Evolutionary conservation across 768 basidiomycete species (phyloP), one percentile per base, ranked within the genome.

Genomic region (Melanogaster broomeanus): DNA sequence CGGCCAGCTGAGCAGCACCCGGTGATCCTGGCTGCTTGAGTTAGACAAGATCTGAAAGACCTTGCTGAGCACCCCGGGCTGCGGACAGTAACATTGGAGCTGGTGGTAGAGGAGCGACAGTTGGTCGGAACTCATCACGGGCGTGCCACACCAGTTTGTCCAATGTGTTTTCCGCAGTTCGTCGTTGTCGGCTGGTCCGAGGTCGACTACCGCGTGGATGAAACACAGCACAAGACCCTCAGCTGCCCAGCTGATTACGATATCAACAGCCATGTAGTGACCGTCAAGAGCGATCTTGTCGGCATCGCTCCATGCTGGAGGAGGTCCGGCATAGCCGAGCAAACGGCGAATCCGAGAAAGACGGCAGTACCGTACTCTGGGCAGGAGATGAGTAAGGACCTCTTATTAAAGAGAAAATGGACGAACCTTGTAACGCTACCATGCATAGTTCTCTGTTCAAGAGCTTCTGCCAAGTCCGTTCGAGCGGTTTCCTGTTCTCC

Each of bases 91-190:
- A 52, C 72, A 72, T 56, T 79, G 71, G 52, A 91, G 82, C 48
- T 81, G 75, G 57, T 75, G 73, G 61, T 77, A 83, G 53, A 90
- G 77, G 38, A 81, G 72, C 21, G 82, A 68, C 47, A 85, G 72
- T 59, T 90, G 82, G 19, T 83, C 75, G 51, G 61, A 46, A 62
- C 63, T 68, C 81, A 93, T 80, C 45, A 65, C 67, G 4, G 85
- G 85, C 0, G 91, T 92, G 49, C 88, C 88, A 69, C 91, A 93
- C 90, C 91, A 93, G 65, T 91, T 93, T 2, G 89, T 79, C 91
- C 90, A 93, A 28, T 77, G 70, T 1, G 87, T 84, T 70, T 87
- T 91, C 68, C 79, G 69, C 35, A 70, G 68, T 67, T 90, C 88
- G 68, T 91, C 86, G 61, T 90, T 89, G 75, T 92, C 88, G 10